phyloP scores from a whole-genome alignment of 2,329 filamentous ascomycete species.

The Sporothrix mexicana region DNA sequence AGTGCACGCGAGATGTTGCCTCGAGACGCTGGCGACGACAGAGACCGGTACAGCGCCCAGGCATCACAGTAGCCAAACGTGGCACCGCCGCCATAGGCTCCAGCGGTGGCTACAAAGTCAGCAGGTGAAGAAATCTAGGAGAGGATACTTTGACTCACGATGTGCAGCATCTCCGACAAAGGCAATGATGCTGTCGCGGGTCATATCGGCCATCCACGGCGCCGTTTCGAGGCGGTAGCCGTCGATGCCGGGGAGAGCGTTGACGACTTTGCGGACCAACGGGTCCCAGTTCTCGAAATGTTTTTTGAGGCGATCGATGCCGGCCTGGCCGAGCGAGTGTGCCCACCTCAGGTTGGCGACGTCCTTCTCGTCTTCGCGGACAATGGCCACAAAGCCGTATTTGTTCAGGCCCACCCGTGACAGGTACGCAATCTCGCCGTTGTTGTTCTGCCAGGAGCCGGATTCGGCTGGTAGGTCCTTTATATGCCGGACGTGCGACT shows the following conservation, averaged over 20 bases:
- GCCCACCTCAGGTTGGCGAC: conserved; percentile 27
- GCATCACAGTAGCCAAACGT: conserved; percentile 31
- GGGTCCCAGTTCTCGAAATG: conserved; percentile 27
- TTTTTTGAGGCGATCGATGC: not conserved
- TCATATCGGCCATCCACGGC: conserved; percentile 31
- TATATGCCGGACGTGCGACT: conserved; percentile 23
- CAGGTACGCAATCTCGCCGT: conserved; percentile 30
- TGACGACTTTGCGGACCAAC: conserved; percentile 23
- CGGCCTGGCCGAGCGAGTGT: conserved; percentile 1
- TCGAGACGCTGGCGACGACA: conserved; percentile 23
- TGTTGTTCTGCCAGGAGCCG: conserved; percentile 28
- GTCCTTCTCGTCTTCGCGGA: conserved; percentile 14
- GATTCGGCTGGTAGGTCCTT: conserved; percentile 21
- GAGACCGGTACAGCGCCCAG: conserved; percentile 27
- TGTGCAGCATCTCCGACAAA: conserved; percentile 33
- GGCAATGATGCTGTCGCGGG: conserved; percentile 20
- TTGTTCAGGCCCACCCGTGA: conserved; percentile 26
- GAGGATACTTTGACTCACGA: conserved; percentile 29
- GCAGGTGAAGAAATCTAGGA: not conserved
- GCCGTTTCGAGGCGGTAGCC: conserved; percentile 27
- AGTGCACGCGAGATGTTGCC: conserved; percentile 23
- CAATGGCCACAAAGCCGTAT: conserved; percentile 26
- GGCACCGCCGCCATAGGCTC: conserved; percentile 26
- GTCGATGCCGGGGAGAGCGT: conserved; percentile 21
- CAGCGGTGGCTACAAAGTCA: conserved; percentile 27